These are phyloP conservation scores for Phialemoniopsis sp. DNA, from an alignment of 2,329 filamentous ascomycete species.

Conservation along the genomic window DNA sequence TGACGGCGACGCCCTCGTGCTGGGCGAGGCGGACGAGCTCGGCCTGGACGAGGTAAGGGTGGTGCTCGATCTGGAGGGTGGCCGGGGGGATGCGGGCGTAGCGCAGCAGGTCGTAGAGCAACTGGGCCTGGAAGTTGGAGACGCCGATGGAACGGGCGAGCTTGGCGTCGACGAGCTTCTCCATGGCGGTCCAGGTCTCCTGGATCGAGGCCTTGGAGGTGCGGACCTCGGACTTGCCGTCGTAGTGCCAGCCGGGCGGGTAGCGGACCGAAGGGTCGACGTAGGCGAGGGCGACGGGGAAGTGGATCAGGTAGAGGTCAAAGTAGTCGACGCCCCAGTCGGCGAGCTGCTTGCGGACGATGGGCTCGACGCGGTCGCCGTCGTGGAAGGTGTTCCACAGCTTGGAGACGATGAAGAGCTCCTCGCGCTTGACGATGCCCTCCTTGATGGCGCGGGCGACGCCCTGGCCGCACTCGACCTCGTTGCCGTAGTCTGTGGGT, in stretches of 20 bases:
- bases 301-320: conserved; percentile 86
- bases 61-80: conserved; percentile 84
- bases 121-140: conserved; percentile 76
- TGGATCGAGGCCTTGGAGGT: conserved; percentile 68
- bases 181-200: conserved; percentile 81
- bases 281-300: conserved; percentile 82
- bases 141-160: conserved; percentile 73
- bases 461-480: conserved; percentile 72
- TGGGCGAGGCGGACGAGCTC: conserved; percentile 67
- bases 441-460: conserved; percentile 77
- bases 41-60: conserved; percentile 79
- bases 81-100: conserved; percentile 73
- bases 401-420: conserved; percentile 90
- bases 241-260: conserved; percentile 73
- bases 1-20: conserved; percentile 67
- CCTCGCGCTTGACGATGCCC: conserved; percentile 75
- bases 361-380: conserved; percentile 69
- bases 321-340: conserved; percentile 89
- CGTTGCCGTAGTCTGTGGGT: conserved; percentile 72
- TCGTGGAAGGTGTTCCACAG: conserved; percentile 93
- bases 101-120: conserved; percentile 75
- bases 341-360: conserved; percentile 70
- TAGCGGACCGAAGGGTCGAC: conserved; percentile 76
- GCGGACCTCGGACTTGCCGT: conserved; percentile 56
- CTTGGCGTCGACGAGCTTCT: conserved; percentile 64